Base-by-base conservation (phyloP, 768 basidiomycete species). In the Mycena kentingensis region DNA sequence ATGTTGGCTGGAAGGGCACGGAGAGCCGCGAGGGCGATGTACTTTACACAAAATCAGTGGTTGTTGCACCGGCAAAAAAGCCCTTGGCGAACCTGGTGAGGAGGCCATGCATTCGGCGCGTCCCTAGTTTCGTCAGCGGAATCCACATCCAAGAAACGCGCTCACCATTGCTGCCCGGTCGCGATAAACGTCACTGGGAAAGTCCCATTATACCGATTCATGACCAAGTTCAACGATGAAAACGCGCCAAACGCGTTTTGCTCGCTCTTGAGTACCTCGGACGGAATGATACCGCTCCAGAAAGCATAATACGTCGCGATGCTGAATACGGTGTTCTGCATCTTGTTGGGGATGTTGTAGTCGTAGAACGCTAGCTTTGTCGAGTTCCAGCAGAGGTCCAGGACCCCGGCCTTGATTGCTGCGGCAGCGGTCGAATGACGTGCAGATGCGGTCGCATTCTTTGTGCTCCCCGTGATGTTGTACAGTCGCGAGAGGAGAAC, bases 291-390 rank as follows among this genome's bases (percentile, higher is more conserved):
- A 16, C 84, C 88, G 46, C 79, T 85, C 95, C 93, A 97, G 43
- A 87, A 74, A 0, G 94, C 90, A 66, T 92, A 93, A 73, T 84
- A 93, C 1, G 81, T 83, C 1, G 90, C 93, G 2, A 73, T 77
- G n/a, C 82, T 82, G 72, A 87, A 93, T 26, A 91, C 64, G 42
- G 60, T 68, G 62, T 83, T 85, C 46, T 87, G 82, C 13, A 79
- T 64, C 44, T 85, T 83, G 2, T 84, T 78, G 6, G 82, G 85
- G 34, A 87, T 67, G 67, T 93, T 91, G 71, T 88, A 97, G 69
- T 96, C 94, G 62, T 95, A 95, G 70, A 95, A 96, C 0, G 87
- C 87, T n/a, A 92, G 74, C 74, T 88, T 90, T 7, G 73, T 69
- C 0, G 82, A 58, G 64, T 96, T 89, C 93, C 94, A 97, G 69